These are phyloP conservation scores for Talaromyces trachyspermus DNA, from an alignment of 495 filamentous ascomycete species.

Conservation along the genomic window DNA sequence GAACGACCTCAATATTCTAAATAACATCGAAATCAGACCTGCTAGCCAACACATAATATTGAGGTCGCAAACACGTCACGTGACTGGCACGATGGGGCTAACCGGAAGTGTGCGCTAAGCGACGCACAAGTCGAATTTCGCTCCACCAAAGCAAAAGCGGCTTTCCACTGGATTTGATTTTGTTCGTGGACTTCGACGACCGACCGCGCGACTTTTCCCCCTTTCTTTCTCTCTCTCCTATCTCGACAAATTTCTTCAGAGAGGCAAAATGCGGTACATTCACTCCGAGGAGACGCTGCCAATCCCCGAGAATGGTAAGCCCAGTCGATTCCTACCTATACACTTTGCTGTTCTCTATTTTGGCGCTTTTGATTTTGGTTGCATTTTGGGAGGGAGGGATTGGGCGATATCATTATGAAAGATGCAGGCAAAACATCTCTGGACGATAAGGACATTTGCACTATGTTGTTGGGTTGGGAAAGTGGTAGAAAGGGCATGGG, in stretches of 20 bases:
- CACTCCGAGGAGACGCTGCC: constrained; percentile 89
- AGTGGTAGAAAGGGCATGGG: too few species aligned
- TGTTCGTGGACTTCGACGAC: constrained; percentile 28
- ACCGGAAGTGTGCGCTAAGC: constrained; percentile 32
- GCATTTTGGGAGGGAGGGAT: background rate
- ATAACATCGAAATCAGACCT: too few species aligned
- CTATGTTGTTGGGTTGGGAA: too few species aligned
- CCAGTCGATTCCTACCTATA: too few species aligned
- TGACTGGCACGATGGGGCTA: constrained; percentile 1
- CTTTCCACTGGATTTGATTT: constrained; percentile 12
- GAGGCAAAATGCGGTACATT: constrained; percentile 93
- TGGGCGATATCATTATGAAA: too few species aligned
- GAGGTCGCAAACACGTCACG: too few species aligned
- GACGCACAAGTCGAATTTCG: constrained; percentile 47
- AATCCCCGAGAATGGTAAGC: constrained; percentile 93
- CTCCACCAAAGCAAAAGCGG: constrained; percentile 35
- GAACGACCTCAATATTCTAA: too few species aligned
- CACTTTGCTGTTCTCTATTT: constrained; percentile 23
- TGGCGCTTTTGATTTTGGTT: background rate
- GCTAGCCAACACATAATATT: too few species aligned
- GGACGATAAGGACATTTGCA: too few species aligned
- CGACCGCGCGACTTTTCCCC: constrained; percentile 26
- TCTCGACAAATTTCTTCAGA: constrained; percentile 34
- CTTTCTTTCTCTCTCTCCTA: constrained; percentile 31
- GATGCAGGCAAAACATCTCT: too few species aligned